Conservation (phyloP, 345 rosid genomes). For the Conringia planisiliqua region DNA sequence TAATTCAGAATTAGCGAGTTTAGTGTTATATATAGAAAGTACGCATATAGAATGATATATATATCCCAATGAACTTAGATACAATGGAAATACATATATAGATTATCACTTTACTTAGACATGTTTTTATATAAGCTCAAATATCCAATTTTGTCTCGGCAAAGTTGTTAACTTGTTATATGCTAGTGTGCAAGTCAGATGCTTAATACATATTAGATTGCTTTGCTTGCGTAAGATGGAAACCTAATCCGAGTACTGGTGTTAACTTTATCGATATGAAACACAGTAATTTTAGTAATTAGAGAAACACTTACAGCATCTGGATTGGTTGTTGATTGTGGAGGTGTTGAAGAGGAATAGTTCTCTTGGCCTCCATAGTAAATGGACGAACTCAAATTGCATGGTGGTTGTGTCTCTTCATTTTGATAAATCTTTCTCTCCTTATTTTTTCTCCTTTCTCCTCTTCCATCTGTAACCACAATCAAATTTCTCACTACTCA, state of each 20-base stretch:
- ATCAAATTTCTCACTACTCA: neutral
- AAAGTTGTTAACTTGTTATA: neutral
- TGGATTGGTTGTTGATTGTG: conserved; percentile 35
- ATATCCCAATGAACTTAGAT: neutral
- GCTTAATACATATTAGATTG: neutral
- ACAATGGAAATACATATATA: neutral
- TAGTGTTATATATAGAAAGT: neutral
- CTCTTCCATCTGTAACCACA: conserved; percentile 22
- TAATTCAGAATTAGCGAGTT: neutral
- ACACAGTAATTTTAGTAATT: neutral
- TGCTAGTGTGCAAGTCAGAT: neutral
- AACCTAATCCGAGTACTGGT: neutral
- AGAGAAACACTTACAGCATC: conserved; percentile 34
- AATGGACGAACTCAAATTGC: conserved; percentile 78
- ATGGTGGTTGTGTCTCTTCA: conserved; percentile 64
- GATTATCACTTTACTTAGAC: neutral
- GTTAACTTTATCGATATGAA: neutral
- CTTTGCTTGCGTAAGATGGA: conserved; percentile 6
- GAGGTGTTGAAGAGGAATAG: conserved; percentile 46
- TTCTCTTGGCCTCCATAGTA: conserved; percentile 92
- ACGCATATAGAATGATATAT: neutral
- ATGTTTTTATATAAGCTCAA: neutral
- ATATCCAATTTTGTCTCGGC: neutral
- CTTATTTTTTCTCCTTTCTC: conserved; percentile 36
- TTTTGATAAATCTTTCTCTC: conserved; percentile 40